These are phyloP conservation scores for Thyridium curvatum DNA, from an alignment of 2,329 filamentous ascomycete genomes.

Conservation along the genomic window DNA sequence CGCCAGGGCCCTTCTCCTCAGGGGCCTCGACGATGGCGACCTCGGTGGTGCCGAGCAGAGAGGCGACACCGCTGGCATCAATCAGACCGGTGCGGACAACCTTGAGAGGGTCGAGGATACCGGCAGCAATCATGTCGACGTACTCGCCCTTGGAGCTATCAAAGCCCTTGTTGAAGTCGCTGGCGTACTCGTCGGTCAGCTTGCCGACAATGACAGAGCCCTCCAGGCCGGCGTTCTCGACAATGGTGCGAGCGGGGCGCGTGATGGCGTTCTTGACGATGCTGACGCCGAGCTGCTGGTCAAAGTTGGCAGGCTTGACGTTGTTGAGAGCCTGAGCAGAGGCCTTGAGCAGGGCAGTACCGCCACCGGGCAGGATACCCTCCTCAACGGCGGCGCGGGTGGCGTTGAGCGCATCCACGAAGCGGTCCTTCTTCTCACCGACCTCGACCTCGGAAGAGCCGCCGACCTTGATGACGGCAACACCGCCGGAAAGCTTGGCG, in stretches of 20 bases:
- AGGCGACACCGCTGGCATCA: slow-evolving; percentile 93
- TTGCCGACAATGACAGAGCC: slow-evolving; percentile 96
- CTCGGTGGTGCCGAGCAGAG: slow-evolving; percentile 94
- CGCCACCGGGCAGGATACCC: slow-evolving; percentile 97
- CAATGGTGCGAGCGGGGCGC: slow-evolving; percentile 86
- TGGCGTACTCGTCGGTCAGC: slow-evolving; percentile 86
- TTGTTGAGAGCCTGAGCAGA: slow-evolving; percentile 78
- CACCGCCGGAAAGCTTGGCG: slow-evolving; percentile 97
- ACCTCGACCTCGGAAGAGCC: slow-evolving; percentile 98
- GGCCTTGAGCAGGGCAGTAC: slow-evolving; percentile 96
- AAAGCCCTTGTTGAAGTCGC: slow-evolving; percentile 97
- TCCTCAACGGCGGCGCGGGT: slow-evolving; percentile 98
- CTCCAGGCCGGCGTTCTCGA: slow-evolving; percentile 96
- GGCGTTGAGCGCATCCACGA: slow-evolving; percentile 96
- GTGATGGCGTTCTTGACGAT: slow-evolving; percentile 99
- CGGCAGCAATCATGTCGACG: slow-evolving; percentile 94
- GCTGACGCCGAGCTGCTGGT: slow-evolving; percentile 96
- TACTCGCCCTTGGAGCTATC: slow-evolving; percentile 96
- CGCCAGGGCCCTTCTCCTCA: slow-evolving; percentile 76
- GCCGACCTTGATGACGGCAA: slow-evolving; percentile 98
- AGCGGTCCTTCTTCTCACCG: slow-evolving; percentile 99
- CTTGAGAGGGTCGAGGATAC: slow-evolving; percentile 99
- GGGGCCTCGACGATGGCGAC: slow-evolving; percentile 95
- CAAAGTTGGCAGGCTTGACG: slow-evolving; percentile 90
- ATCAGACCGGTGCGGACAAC: slow-evolving; percentile 94